Evolutionary conservation across 768 basidiomycete species (phyloP), one percentile per base, ranked within the genome.

Genomic region (Termitomyces sp.): DNA sequence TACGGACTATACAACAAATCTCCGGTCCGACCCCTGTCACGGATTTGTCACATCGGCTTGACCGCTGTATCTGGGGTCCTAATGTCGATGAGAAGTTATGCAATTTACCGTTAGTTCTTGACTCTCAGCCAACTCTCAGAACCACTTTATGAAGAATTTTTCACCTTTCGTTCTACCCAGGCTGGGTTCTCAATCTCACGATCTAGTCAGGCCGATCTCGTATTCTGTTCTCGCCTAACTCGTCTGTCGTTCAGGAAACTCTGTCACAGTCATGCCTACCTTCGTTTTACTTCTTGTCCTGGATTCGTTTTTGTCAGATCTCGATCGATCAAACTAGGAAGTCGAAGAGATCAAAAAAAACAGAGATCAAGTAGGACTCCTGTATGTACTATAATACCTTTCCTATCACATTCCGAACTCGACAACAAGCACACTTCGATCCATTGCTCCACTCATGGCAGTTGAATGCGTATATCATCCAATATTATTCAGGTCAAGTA

Each of bases 21-120:
- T 65, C 67, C 67, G 67, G 67, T 62, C 67, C 67, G 56, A 60
- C 61, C 63, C 51, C 50, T 63, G 66, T 67, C 64, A 67, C 66
- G 36, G 5, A 52, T 31, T 5, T 4, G 59, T 65, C 66, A 67
- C 64, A 65, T 60, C 15, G 5, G 40, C 40, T 42, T 42, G 40
- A 15, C 40, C 60, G 37, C 42, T 58, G 65, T 69, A 57, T 61
- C 61, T 17, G 66, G 68, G 68, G 68, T 65, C 66, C 42, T 42
- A 2, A n/a, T 36, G 42, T 52, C n/a, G 31, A 56, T 55, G 54
- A 55, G 54, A 54, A 54, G 51, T 20, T 36, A 52, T 36, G 20
- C 25, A 25, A 25, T 25, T 25, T 25, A 25, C 25, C 25, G 25
- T 25, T 25, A 25, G 25, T 25, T 25, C 25, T 25, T 25, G 25